phyloP scores from a whole-genome alignment of 2,329 filamentous ascomycete species.

The Aspergillus felis region DNA sequence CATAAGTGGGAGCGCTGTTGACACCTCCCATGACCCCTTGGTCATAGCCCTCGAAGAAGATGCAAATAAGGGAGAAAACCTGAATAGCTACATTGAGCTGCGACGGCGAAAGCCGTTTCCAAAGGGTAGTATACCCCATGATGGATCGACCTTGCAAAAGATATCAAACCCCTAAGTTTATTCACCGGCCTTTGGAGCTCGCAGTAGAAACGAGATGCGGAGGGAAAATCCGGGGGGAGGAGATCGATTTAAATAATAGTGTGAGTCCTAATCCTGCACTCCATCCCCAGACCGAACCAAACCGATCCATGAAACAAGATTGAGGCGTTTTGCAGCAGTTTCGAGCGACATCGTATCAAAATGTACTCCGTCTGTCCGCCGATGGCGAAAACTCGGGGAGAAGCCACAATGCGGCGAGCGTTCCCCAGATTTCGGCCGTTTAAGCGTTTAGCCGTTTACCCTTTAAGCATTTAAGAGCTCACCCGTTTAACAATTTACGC shows the following conservation, averaged over 20 bases:
- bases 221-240: background rate
- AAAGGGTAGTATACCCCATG: conserved; percentile 41
- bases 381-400: background rate
- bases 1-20: conserved; percentile 40
- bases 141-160: background rate
- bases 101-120: conserved; percentile 41
- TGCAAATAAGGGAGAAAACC: conserved; percentile 29
- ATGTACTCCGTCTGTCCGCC: background rate
- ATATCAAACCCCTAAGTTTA: background rate
- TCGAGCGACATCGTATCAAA: background rate
- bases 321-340: background rate
- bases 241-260: background rate
- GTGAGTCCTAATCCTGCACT: background rate
- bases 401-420: background rate
- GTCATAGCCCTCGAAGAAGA: conserved; percentile 48
- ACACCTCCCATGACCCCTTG: conserved; percentile 54
- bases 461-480: background rate
- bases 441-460: background rate
- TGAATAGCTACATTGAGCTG: conserved; percentile 42
- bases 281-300: background rate
- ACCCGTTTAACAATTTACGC: background rate
- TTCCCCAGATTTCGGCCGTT: background rate
- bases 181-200: background rate
- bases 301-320: background rate
- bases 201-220: background rate